Evolutionary conservation across 169 alveolate species (phyloP), one percentile per base, ranked within the genome.

Genomic region (Eimeria zaria): DNA sequence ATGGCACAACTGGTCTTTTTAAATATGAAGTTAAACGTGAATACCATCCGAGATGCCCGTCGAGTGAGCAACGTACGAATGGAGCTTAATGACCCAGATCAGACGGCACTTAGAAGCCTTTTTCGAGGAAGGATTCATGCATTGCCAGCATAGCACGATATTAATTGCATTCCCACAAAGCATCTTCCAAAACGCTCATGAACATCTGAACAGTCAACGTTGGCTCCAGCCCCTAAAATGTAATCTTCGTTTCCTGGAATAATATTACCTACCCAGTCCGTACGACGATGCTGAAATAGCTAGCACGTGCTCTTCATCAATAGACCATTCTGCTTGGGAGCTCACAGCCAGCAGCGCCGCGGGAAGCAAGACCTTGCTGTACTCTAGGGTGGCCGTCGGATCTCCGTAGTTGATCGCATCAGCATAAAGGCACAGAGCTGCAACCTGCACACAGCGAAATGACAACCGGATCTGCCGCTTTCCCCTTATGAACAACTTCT

Each of bases 391-490:
- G 30, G 93, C 96, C 41, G 46, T 62, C 27, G 73, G 88, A 33
- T 78, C 96, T 24, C 93, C 91, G 88, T n/a, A 93, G 87, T 80
- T 93, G 33, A 93, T 80, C 18, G 88, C 96, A 53, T 93, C 96
- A 14, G 96, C 96, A 78, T 62, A 93, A 30, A 93, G 81, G 76
- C 96, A 93, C 73, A 93, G 88, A 83, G 96, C 96, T 16, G 96
- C 62, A n/a, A 81, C 96, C 96, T 93, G 88, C 78, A 58, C 2
- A 46, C 18, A 11, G 60, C 62, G 27, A 12, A 74, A 20, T n/a
- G 27, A 22, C 41, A 44, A 64, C 27, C 51, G 11, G 22, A 4
- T 69, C 36, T 69, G n/a, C 27, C 69, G 33, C 33, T 20, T 53
- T 53, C 16, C 16, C 60, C 51, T 2, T 33, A 11, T 69, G 22